Evolutionary conservation across 305 asterid genomes (phyloP), one percentile per base, ranked within the genome.

Genomic region (Rubia occidens): DNA sequence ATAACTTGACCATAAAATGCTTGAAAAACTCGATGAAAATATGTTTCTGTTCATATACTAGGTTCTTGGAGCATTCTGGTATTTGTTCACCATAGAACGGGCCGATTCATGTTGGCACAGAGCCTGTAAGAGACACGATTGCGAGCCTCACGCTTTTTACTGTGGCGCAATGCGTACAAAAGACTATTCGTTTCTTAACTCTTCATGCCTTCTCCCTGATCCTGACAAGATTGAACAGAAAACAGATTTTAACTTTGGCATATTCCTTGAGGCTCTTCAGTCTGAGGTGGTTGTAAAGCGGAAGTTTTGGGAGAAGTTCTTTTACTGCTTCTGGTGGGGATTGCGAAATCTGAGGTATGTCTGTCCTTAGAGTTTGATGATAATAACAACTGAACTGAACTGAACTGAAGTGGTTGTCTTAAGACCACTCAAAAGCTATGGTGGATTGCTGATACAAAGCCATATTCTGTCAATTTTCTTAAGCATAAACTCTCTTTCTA

Each of bases 291-390:
- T 80, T n/a, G 87, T 83, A 44, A 78, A 78, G 47, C 54, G 64
- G 24, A 18, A 62, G 75, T 84, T 87, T 40, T 61, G 39, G 5
- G 73, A 58, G 71, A 89, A 89, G 37, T 80, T 82, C 45, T 71
- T 84, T 62, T 85, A 81, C 71, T 87, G 95, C 85, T 84, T 89
- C 72, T 89, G 95, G 95, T 89, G 95, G 95, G 96, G 95, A 13
- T 78, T 85, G 39, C 71, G 91, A 64, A 85, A 80, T 79, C 78
- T 89, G 69, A 89, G 91, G 96, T 85, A 60, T 65, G 77, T 78
- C 60, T 66, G 76, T 78, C 17, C 29, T n/a, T 68, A 17, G 35
- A 56, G 61, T 26, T 51, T 76, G 11, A 13, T 70, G 35, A 11
- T 71, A 8, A 8, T 32, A 32, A 32, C 3, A 32, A 32, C 4